Conservation (phyloP, 805 yeast genomes). For the Saitoella complicata region DNA sequence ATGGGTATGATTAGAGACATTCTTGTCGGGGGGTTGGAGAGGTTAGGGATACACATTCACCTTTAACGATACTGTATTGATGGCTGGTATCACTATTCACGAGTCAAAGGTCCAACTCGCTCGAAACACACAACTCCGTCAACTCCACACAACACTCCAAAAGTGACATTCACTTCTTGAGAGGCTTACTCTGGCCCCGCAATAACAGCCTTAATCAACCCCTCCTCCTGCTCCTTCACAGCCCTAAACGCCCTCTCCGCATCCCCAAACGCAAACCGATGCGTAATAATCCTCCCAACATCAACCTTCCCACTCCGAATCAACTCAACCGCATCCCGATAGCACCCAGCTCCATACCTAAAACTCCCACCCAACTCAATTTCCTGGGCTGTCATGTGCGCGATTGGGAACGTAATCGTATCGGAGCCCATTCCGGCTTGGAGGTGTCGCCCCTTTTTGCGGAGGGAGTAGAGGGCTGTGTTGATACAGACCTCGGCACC, state of each 20-base stretch:
- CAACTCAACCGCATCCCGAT: constrained; percentile 52
- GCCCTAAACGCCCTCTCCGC: constrained; percentile 63
- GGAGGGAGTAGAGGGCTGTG: constrained; percentile 45
- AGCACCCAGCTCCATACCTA: constrained; percentile 68
- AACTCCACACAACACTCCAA: too few relatives aligned
- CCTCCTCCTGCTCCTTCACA: constrained; percentile 46
- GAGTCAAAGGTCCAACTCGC: too few relatives aligned
- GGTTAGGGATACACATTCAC: too few relatives aligned
- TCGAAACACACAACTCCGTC: too few relatives aligned
- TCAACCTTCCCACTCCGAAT: constrained; percentile 46
- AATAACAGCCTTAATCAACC: constrained; percentile 56
- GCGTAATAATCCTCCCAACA: constrained; percentile 56
- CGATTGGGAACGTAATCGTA: constrained; percentile 56
- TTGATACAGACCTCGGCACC: constrained; percentile 68
- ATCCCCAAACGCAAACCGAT: constrained; percentile 52
- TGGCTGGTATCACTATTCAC: too few relatives aligned
- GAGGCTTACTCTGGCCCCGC: constrained; percentile 45
- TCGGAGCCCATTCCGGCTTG: constrained; percentile 79
- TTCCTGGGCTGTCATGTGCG: constrained; percentile 48
- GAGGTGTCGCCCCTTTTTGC: constrained; percentile 55
- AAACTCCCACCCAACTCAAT: constrained; percentile 56
- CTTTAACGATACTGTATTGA: too few relatives aligned
- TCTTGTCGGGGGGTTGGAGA: too few relatives aligned
- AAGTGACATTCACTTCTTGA: too few relatives aligned
- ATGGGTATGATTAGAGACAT: too few relatives aligned